These are phyloP conservation scores for Garcia nutans DNA, from an alignment of 345 rosid genomes.

Conservation along the genomic window DNA sequence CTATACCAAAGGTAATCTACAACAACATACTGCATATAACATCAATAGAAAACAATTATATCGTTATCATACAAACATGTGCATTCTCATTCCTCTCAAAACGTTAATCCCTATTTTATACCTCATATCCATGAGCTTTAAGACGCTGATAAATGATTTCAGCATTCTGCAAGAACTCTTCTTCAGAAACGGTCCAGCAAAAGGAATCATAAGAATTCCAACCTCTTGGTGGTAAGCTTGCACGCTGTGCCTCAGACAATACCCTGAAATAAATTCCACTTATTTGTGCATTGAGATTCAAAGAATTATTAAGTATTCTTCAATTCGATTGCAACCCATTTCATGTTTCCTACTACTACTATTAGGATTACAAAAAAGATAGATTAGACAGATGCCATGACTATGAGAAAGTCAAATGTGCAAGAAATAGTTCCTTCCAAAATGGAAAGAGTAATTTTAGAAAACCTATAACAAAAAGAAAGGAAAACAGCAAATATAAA, in stretches of 20 bases:
- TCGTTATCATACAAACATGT: neutral
- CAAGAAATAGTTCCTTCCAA: neutral
- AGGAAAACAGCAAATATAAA: neutral
- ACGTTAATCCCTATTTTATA: constrained; percentile 18
- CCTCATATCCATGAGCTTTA: constrained; percentile 72
- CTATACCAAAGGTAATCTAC: constrained; percentile 98
- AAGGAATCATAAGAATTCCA: constrained; percentile 97
- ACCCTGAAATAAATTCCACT: constrained; percentile 29
- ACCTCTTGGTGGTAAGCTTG: constrained; percentile 84
- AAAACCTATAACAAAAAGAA: neutral
- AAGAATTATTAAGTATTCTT: neutral
- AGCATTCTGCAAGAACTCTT: constrained; percentile 76
- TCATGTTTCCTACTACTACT: neutral
- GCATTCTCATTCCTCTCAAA: neutral
- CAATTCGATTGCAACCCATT: neutral
- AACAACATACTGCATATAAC: constrained; percentile 67
- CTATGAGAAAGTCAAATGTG: neutral
- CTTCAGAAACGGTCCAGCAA: constrained; percentile 82
- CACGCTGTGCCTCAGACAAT: constrained; percentile 36
- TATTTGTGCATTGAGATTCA: neutral
- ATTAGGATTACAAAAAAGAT: neutral
- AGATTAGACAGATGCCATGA: neutral
- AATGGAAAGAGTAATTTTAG: neutral
- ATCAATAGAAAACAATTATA: neutral
- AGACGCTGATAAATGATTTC: constrained; percentile 60